Percentiles rank a stretch among this genome's conserved stretches.
These are phyloP conservation scores for Dentiscutata heterogama DNA, from an alignment of 371 early-diverging fungal genomes.

Conservation along the genomic window DNA sequence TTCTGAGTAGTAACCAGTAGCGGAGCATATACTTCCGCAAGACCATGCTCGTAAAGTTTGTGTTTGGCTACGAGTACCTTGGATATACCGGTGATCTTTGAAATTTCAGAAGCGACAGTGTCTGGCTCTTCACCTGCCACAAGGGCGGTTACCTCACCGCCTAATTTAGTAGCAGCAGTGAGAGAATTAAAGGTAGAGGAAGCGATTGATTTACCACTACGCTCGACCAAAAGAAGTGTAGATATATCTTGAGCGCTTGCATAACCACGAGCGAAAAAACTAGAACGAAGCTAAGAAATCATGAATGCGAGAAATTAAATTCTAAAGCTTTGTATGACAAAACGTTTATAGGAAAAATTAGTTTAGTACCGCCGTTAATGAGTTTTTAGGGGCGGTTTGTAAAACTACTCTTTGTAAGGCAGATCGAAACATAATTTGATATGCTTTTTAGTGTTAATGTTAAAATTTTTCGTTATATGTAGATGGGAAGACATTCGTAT, in stretches of 20 bases:
- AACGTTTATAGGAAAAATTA: too few relatives aligned
- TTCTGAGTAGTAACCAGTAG: slow-evolving; percentile 80
- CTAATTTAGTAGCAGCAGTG: slow-evolving; percentile 86
- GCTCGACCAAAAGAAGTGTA: slow-evolving; percentile 91
- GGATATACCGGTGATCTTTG: slow-evolving; percentile 78
- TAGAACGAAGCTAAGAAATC: slow-evolving; percentile 7
- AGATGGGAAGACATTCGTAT: too few relatives aligned
- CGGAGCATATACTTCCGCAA: slow-evolving; percentile 88
- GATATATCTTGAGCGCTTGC: slow-evolving; percentile 68
- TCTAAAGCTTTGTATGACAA: too few relatives aligned
- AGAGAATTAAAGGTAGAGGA: slow-evolving; percentile 89
- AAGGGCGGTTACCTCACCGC: slow-evolving; percentile 86
- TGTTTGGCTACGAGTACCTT: slow-evolving; percentile 90
- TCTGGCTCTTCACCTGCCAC: slow-evolving; percentile 88
- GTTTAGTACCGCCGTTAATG: too few relatives aligned
- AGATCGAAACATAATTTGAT: too few relatives aligned
- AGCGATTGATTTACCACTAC: slow-evolving; percentile 80
- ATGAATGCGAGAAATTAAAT: too few relatives aligned
- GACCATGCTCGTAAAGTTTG: slow-evolving; percentile 78
- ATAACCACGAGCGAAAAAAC: slow-evolving; percentile 62
- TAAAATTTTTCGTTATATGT: too few relatives aligned
- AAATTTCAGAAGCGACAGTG: slow-evolving; percentile 73
- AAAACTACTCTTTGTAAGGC: too few relatives aligned
- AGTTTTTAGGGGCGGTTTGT: too few relatives aligned
- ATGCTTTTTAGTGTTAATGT: too few relatives aligned